Evolutionary conservation across 495 filamentous ascomycete species (phyloP), one percentile per base, ranked within the genome.

Genomic region (Penicillium roqueforti): DNA sequence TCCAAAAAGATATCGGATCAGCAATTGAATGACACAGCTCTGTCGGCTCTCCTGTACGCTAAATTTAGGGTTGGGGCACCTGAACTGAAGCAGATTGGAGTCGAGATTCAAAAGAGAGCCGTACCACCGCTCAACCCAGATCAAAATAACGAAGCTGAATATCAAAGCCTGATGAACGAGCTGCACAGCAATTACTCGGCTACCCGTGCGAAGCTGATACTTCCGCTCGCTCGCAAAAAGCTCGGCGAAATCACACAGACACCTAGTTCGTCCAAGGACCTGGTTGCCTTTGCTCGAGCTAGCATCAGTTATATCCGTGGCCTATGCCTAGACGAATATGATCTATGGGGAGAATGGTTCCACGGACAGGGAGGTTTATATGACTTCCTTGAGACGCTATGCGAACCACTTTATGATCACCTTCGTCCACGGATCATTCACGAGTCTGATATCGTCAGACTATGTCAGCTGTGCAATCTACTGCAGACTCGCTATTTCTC

Each of bases 401-500:
- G 85, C 59, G 87, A 89, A 67, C 85, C 87, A 8, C 69, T 89
- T n/a, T 87, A 87, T 58, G 87, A 90, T 53, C 76, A 87, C 57
- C 73, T 90, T 20, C 77, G 83, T 29, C 87, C 87, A 7, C 74
- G 80, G 28, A 87, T 83, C 20, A 86, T 88, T 39, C 85, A 86
- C 56, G 87, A 89, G 63, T 84, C 77, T 18, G 81, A 81, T 72
- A 74, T 87, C 57, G 60, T 90, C 73, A 82, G 87, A 72, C 80
- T 92, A 4, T 95, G 90, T 69, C 87, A 89, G 59, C 72, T 96
- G 1, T 86, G 90, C 51, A 86, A 85, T 8, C 78, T 92, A 66
- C 73, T 96, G 10, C 89, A 92, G 58, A 88, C 88, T n/a, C 83
- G 87, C 38, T 95, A 95, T 57, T 78, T 92, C 60, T 74, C 86